Percentiles rank a stretch among this genome's conserved stretches.
Conservation (phyloP, 176 grass and related monocot genomes). For the Juncus effusus region DNA sequence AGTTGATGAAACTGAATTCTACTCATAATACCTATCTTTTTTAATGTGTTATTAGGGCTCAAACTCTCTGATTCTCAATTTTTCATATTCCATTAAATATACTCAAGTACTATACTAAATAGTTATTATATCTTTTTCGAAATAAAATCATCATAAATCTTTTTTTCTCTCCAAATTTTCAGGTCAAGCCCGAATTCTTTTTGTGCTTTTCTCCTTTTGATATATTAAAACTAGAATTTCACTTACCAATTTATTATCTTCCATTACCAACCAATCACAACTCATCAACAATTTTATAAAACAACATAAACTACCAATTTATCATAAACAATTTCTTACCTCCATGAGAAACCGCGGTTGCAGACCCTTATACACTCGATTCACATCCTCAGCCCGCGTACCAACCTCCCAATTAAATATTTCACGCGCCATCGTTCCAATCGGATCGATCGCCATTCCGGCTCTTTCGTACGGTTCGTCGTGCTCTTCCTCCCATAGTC, state of each 20-base stretch:
- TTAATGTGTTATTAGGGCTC: too few relatives aligned
- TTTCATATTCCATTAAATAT: too few relatives aligned
- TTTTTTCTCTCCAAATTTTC: too few relatives aligned
- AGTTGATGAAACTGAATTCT: too few relatives aligned
- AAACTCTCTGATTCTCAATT: too few relatives aligned
- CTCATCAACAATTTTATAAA: conserved; percentile 16
- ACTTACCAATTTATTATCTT: neutral
- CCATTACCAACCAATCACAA: conserved; percentile 15
- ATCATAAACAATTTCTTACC: conserved; percentile 33
- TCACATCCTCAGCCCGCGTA: conserved; percentile 43
- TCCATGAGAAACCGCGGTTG: conserved; percentile 83
- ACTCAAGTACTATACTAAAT: too few relatives aligned
- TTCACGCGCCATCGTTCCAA: conserved; percentile 29
- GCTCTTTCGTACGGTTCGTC: conserved; percentile 71
- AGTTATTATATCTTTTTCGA: too few relatives aligned
- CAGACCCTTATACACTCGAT: conserved; percentile 63
- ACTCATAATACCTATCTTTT: too few relatives aligned
- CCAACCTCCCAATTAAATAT: conserved; percentile 57
- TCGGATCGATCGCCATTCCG: conserved; percentile 45
- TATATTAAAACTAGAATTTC: neutral
- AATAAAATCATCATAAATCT: too few relatives aligned
- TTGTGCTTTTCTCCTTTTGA: neutral
- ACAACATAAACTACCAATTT: neutral
- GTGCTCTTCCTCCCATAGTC: conserved; percentile 61
- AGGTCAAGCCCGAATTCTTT: neutral